Conservation (phyloP, 768 basidiomycete genomes). For the Jaapia argillacea region DNA sequence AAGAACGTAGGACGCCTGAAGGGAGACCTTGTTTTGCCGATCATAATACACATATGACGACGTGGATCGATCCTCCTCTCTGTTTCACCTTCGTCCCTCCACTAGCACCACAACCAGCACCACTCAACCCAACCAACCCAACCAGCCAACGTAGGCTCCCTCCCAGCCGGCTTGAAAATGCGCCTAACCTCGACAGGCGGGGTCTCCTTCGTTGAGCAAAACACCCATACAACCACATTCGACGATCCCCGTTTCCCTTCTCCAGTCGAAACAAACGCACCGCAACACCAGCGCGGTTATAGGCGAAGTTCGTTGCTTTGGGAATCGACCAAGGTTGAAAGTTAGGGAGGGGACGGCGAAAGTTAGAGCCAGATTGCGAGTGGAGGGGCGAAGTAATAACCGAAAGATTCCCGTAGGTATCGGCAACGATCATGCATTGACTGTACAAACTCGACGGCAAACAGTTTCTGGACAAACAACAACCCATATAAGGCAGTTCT, state of each 20-base stretch:
- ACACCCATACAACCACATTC: conserved; percentile 83
- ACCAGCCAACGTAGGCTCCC: conserved; percentile 59
- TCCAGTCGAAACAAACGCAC: conserved; percentile 76
- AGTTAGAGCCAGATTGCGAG: conserved; percentile 68
- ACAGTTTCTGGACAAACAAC: too few relatives aligned
- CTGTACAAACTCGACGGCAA: too few relatives aligned
- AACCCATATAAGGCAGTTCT: too few relatives aligned
- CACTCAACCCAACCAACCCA: too few relatives aligned
- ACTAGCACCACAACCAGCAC: background rate
- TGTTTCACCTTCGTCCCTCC: background rate
- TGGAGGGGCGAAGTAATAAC: too few relatives aligned
- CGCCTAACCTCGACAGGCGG: conserved; percentile 74
- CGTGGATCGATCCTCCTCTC: conserved; percentile 78
- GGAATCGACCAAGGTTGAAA: conserved; percentile 81
- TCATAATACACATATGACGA: conserved; percentile 78
- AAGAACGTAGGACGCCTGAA: conserved; percentile 84
- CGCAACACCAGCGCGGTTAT: conserved; percentile 92
- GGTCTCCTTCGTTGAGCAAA: conserved; percentile 92
- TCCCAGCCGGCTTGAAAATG: conserved; percentile 96
- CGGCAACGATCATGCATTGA: too few relatives aligned
- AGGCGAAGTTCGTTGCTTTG: conserved; percentile 90
- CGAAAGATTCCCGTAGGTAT: too few relatives aligned
- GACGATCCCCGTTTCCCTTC: conserved; percentile 86
- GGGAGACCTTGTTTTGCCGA: conserved; percentile 71
- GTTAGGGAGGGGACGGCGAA: conserved; percentile 75